Base-by-base conservation (phyloP, 1,284 basidiomycete genomes). In the Ganoderma boninense region DNA sequence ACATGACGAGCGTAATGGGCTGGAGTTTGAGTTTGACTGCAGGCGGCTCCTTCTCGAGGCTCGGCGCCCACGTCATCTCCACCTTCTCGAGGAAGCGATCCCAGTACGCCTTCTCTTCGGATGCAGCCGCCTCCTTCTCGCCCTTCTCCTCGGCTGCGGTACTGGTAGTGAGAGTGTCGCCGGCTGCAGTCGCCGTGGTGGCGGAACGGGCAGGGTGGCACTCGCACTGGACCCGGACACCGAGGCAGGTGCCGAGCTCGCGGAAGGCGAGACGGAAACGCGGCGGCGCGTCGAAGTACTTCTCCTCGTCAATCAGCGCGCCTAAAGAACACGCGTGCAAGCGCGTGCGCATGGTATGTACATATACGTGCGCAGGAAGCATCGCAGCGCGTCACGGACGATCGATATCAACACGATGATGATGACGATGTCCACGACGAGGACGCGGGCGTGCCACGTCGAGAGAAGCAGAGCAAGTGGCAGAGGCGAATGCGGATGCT, bases 231-330 rank as follows among this genome's bases (percentile, higher is more conserved):
- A 38, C 38, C 38, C 71, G 71, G 62, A 77, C 69, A 26, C 77
- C 77, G n/a, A 79, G 67, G 26, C 74, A 76, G 32, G 76, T 74
- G 18, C 77, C 76, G 63, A 78, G 77, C 63, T 80, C 79, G 40
- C 77, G 75, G 68, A 77, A 79, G 26, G 79, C 77, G 35, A 78
- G 71, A 2, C 78, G 74, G 57, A 73, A 68, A 20, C 66, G 62
- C 20, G 73, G 61, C 29, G 77, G 72, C 35, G 68, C 59, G 46
- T 79, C 77, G 57, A 76, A 76, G 66, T 74, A 77, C 16, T 65
- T 62, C 43, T 71, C 70, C 11, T 71, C 64, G 16, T 72, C 69
- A 65, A 65, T 54, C 32, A 73, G 66, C 20, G 66, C 67, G n/a
- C 69, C 73, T 71, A 56, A 35, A 43, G 62, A 63, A 43, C 42